Conservation (phyloP, 1,139 yeast genomes). For the Barnettozyma hawaiiensis region DNA sequence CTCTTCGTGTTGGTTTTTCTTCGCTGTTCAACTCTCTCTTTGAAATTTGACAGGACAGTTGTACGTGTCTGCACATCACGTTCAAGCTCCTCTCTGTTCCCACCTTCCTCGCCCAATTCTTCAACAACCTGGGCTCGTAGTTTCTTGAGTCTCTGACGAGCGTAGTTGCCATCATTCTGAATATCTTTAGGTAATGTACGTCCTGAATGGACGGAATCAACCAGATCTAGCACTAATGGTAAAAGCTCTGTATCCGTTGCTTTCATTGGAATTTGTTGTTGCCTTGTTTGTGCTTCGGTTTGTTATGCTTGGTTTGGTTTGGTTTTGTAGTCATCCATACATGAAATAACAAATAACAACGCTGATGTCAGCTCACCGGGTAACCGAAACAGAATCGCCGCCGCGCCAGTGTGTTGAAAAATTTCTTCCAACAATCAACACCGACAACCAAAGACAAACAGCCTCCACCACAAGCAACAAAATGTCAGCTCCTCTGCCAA, state of each 20-base stretch:
- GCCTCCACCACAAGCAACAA: neutral
- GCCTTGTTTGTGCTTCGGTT: no score
- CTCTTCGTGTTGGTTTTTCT: neutral
- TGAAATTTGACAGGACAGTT: constrained; percentile 3
- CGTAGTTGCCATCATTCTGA: constrained; percentile 18
- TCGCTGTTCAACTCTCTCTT: constrained; percentile 1
- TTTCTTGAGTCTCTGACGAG: constrained; percentile 7
- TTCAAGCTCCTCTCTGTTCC: constrained; percentile 5
- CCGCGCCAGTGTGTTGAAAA: no score
- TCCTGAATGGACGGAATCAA: constrained; percentile 23
- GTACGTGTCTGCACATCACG: neutral
- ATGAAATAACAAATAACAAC: no score
- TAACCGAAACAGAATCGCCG: neutral
- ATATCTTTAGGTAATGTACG: constrained; percentile 23
- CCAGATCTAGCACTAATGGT: constrained; percentile 24
- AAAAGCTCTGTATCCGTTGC: constrained; percentile 17
- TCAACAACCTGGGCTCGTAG: constrained; percentile 1
- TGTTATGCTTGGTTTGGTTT: no score
- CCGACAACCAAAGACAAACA: constrained; percentile 3
- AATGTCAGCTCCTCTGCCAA: constrained; percentile 25
- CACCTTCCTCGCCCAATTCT: constrained; percentile 8
- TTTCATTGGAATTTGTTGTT: neutral
- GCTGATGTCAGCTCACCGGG: constrained; percentile 4
- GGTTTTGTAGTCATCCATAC: no score
- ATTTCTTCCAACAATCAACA: constrained; percentile 1